Percentiles rank a stretch among this genome's conserved stretches.
Conservation (phyloP, 2,329 filamentous ascomycete genomes). For the Triangularia setosa region DNA sequence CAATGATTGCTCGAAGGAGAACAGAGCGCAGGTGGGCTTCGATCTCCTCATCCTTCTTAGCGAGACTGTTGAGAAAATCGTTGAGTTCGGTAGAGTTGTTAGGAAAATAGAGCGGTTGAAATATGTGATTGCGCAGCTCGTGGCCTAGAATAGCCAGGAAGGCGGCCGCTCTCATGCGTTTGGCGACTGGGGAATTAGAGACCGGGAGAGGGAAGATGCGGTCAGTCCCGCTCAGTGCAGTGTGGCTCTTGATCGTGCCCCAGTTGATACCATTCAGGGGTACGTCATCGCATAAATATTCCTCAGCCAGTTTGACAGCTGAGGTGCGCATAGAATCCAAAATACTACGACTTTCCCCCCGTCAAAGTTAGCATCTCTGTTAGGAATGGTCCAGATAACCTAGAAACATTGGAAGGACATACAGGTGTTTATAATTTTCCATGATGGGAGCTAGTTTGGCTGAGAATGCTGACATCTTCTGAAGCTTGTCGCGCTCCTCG, state of each 20-base stretch:
- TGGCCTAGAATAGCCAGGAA: constrained; percentile 29
- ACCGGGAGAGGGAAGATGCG: constrained; percentile 28
- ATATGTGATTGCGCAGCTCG: constrained; percentile 30
- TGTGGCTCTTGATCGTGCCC: neutral
- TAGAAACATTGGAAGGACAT: neutral
- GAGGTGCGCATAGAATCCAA: neutral
- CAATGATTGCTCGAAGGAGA: constrained; percentile 5
- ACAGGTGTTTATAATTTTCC: neutral
- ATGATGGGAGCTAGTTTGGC: neutral
- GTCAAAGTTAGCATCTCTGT: neutral
- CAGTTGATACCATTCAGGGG: neutral
- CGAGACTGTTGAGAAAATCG: neutral
- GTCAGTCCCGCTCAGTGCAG: neutral
- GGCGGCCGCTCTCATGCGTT: constrained; percentile 32
- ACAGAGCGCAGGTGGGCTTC: constrained; percentile 21
- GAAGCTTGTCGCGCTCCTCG: neutral
- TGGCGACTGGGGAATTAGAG: constrained; percentile 31
- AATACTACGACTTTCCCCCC: neutral
- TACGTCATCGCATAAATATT: neutral
- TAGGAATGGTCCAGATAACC: no score
- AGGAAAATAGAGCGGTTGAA: constrained; percentile 32
- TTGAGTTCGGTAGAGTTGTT: neutral
- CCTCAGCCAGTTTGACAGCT: neutral
- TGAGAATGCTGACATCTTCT: neutral
- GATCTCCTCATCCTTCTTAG: neutral